phyloP scores from a whole-genome alignment of 208 protist species.

The Acanthamoeba lenticulata region DNA sequence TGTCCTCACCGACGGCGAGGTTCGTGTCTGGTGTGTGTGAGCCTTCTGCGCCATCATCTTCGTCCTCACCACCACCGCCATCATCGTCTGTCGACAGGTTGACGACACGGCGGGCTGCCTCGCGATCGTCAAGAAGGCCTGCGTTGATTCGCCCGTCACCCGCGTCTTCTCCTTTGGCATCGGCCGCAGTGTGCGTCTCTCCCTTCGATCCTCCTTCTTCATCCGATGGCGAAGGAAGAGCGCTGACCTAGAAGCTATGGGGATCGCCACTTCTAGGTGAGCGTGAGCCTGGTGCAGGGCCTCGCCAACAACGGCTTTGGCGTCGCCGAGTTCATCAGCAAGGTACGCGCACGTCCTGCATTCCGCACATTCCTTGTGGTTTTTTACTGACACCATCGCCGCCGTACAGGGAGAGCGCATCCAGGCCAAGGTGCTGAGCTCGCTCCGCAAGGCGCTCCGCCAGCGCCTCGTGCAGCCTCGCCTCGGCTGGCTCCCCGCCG shows the following conservation, averaged over 20 bases:
- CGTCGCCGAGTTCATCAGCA: not conserved
- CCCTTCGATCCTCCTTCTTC: not conserved
- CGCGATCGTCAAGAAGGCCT: not conserved
- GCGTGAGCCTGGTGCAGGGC: not conserved
- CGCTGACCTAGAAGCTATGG: not conserved
- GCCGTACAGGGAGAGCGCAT: not conserved
- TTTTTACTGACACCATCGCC: too few relatives aligned
- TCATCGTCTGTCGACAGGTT: not conserved
- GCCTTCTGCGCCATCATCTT: not conserved
- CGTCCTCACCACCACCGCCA: too few relatives aligned
- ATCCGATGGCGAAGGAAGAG: not conserved
- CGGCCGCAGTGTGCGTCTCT: not conserved
- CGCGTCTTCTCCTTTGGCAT: constrained; percentile 43
- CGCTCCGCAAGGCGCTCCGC: not conserved
- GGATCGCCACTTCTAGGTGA: not conserved
- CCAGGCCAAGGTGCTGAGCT: constrained; percentile 13
- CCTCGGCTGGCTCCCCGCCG: not conserved
- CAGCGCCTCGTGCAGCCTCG: not conserved
- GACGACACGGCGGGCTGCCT: not conserved
- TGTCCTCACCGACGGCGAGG: constrained; percentile 22
- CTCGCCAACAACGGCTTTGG: not conserved
- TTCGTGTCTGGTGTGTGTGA: not conserved
- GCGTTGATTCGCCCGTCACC: not conserved
- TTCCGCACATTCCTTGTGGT: too few relatives aligned
- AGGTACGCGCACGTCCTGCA: not conserved